These are phyloP conservation scores for Canavalia ensiformis DNA, from an alignment of 306 rosid species.

Conservation along the genomic window DNA sequence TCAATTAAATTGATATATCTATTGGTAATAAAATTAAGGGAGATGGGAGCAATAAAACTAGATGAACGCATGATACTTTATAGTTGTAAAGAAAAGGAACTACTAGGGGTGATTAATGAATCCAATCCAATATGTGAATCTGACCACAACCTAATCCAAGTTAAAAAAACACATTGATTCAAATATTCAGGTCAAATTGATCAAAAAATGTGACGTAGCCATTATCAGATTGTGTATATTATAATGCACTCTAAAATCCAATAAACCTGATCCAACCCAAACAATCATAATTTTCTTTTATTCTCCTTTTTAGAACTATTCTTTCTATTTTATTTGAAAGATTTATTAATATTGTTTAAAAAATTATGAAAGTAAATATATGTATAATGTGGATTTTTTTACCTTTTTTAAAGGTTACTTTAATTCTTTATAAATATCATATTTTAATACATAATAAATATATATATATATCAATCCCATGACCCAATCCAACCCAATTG, in stretches of 20 bases:
- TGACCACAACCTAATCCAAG: background rate
- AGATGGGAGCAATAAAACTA: conserved; percentile 32
- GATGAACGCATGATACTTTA: background rate
- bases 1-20: background rate
- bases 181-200: background rate
- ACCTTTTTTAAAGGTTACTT: background rate
- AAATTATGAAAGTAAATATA: background rate
- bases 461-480: no score
- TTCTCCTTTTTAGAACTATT: background rate
- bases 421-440: background rate
- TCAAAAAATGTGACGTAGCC: background rate
- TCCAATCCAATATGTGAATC: background rate
- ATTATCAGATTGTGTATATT: background rate
- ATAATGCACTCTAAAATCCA: background rate
- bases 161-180: background rate
- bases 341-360: background rate
- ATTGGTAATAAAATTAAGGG: background rate
- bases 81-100: conserved; percentile 30
- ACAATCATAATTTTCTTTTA: background rate
- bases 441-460: background rate
- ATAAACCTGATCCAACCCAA: background rate
- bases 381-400: background rate
- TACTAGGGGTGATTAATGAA: background rate
- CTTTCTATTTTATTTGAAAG: background rate
- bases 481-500: background rate